These are phyloP conservation scores for Mimosa pudica DNA, from an alignment of 306 rosid genomes.

Conservation along the genomic window DNA sequence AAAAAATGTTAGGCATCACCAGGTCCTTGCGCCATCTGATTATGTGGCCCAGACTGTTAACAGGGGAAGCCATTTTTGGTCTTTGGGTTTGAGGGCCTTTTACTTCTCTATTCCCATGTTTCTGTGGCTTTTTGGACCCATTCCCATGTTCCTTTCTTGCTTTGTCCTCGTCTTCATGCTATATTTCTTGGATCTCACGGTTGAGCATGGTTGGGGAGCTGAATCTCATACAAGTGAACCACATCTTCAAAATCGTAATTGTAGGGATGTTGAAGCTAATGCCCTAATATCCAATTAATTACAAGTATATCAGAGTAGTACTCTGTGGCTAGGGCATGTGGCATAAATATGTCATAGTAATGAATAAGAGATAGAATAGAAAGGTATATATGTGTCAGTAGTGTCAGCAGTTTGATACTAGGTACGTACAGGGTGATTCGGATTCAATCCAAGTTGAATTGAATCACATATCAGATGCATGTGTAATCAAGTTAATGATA, in stretches of 20 bases:
- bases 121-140: conserved; percentile 89
- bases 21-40: conserved; percentile 45
- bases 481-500: background rate
- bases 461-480: conserved; percentile 24
- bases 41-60: conserved; percentile 73
- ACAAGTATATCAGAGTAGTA: too few relatives aligned
- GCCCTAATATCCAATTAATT: conserved; percentile 23
- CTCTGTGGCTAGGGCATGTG: too few relatives aligned
- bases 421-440: conserved; percentile 18
- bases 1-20: conserved; percentile 44
- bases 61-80: conserved; percentile 84
- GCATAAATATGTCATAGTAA: too few relatives aligned
- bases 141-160: conserved; percentile 67
- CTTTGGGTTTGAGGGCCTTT: conserved; percentile 80
- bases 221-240: conserved; percentile 21
- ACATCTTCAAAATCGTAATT: background rate
- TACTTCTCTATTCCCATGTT: conserved; percentile 86
- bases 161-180: conserved; percentile 57
- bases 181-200: conserved; percentile 66
- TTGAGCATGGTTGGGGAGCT: conserved; percentile 52
- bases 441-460: conserved; percentile 57
- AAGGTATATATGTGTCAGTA: background rate
- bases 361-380: too few relatives aligned
- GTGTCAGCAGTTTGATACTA: background rate
- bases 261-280: conserved; percentile 44